Base-by-base conservation (phyloP, 352 stramenopile genomes). In the Phytophthora sp. region DNA sequence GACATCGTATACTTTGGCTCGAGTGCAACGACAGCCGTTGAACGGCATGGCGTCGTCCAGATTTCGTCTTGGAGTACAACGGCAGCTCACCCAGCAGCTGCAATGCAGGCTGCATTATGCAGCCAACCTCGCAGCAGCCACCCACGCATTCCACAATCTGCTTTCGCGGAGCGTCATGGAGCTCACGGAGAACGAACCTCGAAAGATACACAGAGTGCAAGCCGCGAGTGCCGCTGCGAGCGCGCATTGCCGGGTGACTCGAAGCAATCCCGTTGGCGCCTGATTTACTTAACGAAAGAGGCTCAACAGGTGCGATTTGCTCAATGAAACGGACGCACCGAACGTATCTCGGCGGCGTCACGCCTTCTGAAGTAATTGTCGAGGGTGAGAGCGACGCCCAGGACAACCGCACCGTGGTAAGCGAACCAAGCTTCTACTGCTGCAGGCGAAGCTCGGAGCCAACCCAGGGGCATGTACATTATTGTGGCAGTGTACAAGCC, bases 111-210 rank as follows among this genome's bases (percentile, higher is more conserved):
- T n/a, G n/a, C n/a, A n/a, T n/a, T n/a, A n/a, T n/a, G n/a, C n/a
- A n/a, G n/a, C 46, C 30, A 41, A 9, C 13, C 4, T 2, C 21
- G 2, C 12, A 13, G 21, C 27, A 18, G 11, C 45, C 31, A 47
- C 5, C 15, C 51, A 58, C 26, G 39, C 54, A 62, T 45, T 63
- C n/a, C 11, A 15, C 27, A 65, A 59, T 65, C 58, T 59, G 58
- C 58, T 66, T 66, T 66, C 36, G 26, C 13, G 44, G 56, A 54
- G 58, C 57, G 20, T 29, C 20, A 66, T 65, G 57, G n/a, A 63
- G 30, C 29, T 49, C 18, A 24, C 24, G 12, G 13, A 3, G 39
- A 57, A 51, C 35, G 38, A 51, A 26, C 11, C 18, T 57, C 44
- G 45, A 64, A 55, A 1, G 46, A 50, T 50, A 65, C 16, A 23